A percentile compares a stretch with the other conserved stretches of the same genome.
These are phyloP conservation scores for Picochlorum sp. DNA, from an alignment of 139 green algal species.

Conservation along the genomic window DNA sequence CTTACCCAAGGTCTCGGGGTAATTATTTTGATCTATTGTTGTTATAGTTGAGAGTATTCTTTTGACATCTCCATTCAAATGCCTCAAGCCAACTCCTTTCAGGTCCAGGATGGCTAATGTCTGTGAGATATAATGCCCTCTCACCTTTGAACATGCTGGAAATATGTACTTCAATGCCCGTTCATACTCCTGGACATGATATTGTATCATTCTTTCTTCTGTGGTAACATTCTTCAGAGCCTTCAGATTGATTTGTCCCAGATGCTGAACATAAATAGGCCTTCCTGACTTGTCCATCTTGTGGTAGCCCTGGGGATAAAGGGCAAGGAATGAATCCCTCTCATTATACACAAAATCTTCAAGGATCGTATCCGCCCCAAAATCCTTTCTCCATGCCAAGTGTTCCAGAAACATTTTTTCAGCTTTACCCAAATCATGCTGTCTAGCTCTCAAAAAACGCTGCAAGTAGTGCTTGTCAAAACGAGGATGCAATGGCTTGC, in stretches of 20 bases:
- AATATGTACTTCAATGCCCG: constrained; percentile 69
- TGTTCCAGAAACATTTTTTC: constrained; percentile 38
- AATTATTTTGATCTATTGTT: constrained; percentile 58
- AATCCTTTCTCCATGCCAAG: constrained; percentile 26
- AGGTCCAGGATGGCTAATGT: constrained; percentile 85
- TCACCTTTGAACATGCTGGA: constrained; percentile 52
- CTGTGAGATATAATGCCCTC: constrained; percentile 57
- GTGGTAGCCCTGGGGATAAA: constrained; percentile 79
- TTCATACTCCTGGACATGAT: constrained; percentile 82
- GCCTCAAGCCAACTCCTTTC: constrained; percentile 52
- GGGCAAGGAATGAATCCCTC: constrained; percentile 71
- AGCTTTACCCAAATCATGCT: constrained; percentile 36
- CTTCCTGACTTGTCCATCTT: constrained; percentile 48
- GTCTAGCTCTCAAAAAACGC: constrained; percentile 44
- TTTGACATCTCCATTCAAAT: constrained; percentile 39
- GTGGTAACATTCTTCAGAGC: constrained; percentile 63
- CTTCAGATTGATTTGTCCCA: constrained; percentile 63
- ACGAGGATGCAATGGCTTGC: neutral
- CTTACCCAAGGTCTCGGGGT: constrained; percentile 69
- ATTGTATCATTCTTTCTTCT: constrained; percentile 78
- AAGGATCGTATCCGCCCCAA: constrained; percentile 54
- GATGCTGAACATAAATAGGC: constrained; percentile 77
- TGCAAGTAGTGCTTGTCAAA: constrained; percentile 22
- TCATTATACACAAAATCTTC: constrained; percentile 82
- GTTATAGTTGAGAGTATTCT: constrained; percentile 37